Evolutionary conservation across 192 early-diverging fungal species (phyloP), one percentile per base, ranked within the genome.

Genomic region (Chytriomyces hyalinus): DNA sequence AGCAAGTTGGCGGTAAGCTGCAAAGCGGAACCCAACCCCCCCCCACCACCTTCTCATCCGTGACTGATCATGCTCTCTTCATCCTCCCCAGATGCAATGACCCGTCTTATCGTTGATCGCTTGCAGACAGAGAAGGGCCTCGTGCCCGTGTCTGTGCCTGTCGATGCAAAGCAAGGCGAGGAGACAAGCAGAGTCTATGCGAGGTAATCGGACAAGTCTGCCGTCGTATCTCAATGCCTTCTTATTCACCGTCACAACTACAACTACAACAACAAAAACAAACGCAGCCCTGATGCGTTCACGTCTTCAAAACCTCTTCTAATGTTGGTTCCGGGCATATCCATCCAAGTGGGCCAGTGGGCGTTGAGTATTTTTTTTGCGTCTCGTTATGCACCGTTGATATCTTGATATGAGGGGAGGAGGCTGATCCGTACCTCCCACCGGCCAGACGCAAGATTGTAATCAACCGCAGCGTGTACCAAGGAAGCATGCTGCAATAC

Each of bases 321-420:
- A 6, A 10, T 77, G 22, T 53, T 77, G 45, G 57, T 77, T 17
- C 76, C 76, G 6, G 76, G 76, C 59, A 60, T 60, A 7, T 24
- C 65, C 24, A 77, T 77, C 46, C n/a, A 77, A 44, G 67, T 77
- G 24, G 76, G 76, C 7, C 76, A 77, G 36, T 77, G 76, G 76
- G 76, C 76, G 51, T 36, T 61, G 36, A 74, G 61, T 74, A 26
- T 22, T 43, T 26, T 43, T 26, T 26, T 26, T 26, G 24, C 36
- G 36, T 36, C 22, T 2, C 22, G 22, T 22, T 60, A n/a, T n/a
- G 22, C 15, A 60, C 3, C 17, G 0, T 60, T 1, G 0, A 26
- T 60, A 60, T 4, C 1, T 60, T 1, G 0, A 26, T 60, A 60
- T 4, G 17, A 65, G 17, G 24, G 24, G 24, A n/a, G 0, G 20